These are phyloP conservation scores for Akanthomyces muscarius DNA, from an alignment of 2,329 filamentous ascomycete species.

Conservation along the genomic window DNA sequence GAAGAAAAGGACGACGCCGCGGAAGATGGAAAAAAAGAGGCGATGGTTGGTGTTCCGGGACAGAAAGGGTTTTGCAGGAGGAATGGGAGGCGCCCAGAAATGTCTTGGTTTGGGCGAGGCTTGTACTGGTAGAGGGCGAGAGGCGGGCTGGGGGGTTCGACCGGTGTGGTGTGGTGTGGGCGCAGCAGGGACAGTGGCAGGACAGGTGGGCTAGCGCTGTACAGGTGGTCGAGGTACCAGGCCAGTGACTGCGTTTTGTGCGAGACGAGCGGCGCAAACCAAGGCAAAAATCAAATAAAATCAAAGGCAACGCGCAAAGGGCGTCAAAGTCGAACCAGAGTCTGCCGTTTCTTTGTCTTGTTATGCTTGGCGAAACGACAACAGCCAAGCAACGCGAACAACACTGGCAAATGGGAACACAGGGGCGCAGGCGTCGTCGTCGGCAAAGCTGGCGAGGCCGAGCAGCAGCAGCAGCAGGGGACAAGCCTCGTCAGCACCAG, in stretches of 20 bases:
- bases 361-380: neutral
- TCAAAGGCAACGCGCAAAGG: no score
- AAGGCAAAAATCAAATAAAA: neutral
- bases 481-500: neutral
- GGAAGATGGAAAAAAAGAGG: neutral
- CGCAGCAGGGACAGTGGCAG: neutral
- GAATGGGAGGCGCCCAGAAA: conserved; percentile 5
- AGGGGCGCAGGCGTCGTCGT: neutral
- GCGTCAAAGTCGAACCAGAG: neutral
- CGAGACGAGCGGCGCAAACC: no score
- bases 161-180: neutral
- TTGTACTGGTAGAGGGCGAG: neutral
- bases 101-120: conserved; percentile 12
- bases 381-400: neutral
- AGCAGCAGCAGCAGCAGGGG: no score
- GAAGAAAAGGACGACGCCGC: neutral
- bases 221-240: no score
- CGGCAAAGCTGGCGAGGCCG: neutral
- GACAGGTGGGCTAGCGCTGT: neutral
- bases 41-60: conserved; percentile 5
- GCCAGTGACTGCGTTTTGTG: no score
- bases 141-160: neutral
- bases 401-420: no score
- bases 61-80: conserved; percentile 13
- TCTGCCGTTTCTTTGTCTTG: neutral